Conservation (phyloP, 129 eudicot genomes). For the Lactuca sativa region DNA sequence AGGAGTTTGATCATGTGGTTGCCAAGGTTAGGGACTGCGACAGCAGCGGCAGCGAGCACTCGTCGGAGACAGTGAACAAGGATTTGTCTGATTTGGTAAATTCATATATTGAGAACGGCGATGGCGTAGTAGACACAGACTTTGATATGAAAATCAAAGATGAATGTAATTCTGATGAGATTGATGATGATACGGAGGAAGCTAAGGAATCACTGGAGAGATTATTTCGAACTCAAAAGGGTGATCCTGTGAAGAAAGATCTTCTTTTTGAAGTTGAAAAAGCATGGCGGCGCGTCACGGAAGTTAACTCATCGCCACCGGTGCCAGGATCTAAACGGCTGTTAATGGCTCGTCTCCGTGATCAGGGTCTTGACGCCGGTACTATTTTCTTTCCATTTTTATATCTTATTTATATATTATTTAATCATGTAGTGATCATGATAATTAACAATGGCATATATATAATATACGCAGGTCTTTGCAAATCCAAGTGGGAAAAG, state of each 20-base stretch:
- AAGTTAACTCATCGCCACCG: constrained; percentile 27
- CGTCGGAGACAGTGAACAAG: constrained; percentile 36
- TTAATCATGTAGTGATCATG: background rate
- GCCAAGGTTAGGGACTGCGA: constrained; percentile 38
- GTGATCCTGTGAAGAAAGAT: constrained; percentile 25
- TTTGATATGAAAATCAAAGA: constrained; percentile 10
- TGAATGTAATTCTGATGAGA: constrained; percentile 22
- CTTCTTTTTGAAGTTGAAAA: constrained; percentile 44
- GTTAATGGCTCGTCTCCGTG: constrained; percentile 51
- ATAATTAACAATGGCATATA: no score
- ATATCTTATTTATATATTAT: background rate
- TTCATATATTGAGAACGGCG: constrained; percentile 55
- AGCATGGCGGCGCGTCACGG: constrained; percentile 25
- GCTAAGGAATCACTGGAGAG: constrained; percentile 34
- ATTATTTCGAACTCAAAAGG: constrained; percentile 30
- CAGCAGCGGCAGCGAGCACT: constrained; percentile 75
- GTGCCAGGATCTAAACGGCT: constrained; percentile 48
- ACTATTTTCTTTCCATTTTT: constrained; percentile 1
- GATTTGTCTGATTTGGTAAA: constrained; percentile 73
- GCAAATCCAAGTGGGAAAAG: constrained; percentile 96
- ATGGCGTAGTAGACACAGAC: constrained; percentile 5
- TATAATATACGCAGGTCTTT: constrained; percentile 47
- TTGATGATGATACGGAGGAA: constrained; percentile 24
- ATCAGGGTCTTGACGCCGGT: constrained; percentile 71
- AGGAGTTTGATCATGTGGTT: constrained; percentile 48